Percentiles rank a stretch among this genome's conserved stretches.
Evolutionary conservation across 1,284 basidiomycete species (phyloP).

Genomic region (Prillingera fragicola): DNA sequence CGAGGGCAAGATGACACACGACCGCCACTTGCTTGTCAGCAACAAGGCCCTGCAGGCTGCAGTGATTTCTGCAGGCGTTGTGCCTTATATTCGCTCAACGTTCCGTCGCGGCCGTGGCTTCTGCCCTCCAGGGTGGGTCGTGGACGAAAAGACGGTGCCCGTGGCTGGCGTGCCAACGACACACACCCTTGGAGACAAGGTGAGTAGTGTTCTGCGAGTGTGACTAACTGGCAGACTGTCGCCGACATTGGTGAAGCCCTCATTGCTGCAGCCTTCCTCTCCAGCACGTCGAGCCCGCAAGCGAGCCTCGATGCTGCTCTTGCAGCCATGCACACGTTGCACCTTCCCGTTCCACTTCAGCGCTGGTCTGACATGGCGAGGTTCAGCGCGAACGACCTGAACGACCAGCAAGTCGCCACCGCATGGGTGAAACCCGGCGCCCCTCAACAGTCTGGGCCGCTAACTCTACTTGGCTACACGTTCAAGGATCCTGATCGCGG

Average conservation of each 20-base stretch:
- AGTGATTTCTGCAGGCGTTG: slow-evolving; percentile 22
- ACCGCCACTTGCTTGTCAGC: slow-evolving; percentile 24
- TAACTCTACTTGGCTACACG: slow-evolving; percentile 25
- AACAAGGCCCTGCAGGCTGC: slow-evolving; percentile 25
- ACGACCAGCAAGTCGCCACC: background rate
- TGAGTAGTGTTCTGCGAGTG: too few species aligned
- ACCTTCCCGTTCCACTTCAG: slow-evolving; percentile 18
- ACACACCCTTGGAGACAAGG: slow-evolving; percentile 35
- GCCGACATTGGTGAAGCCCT: slow-evolving; percentile 41
- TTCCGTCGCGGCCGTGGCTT: slow-evolving; percentile 21
- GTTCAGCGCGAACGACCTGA: background rate
- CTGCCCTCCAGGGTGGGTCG: slow-evolving; percentile 29
- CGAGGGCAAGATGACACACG: slow-evolving; percentile 15
- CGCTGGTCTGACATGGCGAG: slow-evolving; percentile 18
- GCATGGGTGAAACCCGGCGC: slow-evolving; percentile 2
- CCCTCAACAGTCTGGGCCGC: slow-evolving; percentile 2
- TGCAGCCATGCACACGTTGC: slow-evolving; percentile 17
- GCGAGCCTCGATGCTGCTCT: slow-evolving; percentile 25
- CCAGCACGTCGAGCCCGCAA: slow-evolving; percentile 5
- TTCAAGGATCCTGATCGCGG: slow-evolving; percentile 21
- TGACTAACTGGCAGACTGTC: slow-evolving; percentile 19
- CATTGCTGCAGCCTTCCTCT: slow-evolving; percentile 35
- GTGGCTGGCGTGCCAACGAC: background rate
- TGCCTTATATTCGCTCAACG: slow-evolving; percentile 28
- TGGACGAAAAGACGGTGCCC: slow-evolving; percentile 1